Conservation (phyloP, 306 rosid genomes). For the Begonia loranthoides region DNA sequence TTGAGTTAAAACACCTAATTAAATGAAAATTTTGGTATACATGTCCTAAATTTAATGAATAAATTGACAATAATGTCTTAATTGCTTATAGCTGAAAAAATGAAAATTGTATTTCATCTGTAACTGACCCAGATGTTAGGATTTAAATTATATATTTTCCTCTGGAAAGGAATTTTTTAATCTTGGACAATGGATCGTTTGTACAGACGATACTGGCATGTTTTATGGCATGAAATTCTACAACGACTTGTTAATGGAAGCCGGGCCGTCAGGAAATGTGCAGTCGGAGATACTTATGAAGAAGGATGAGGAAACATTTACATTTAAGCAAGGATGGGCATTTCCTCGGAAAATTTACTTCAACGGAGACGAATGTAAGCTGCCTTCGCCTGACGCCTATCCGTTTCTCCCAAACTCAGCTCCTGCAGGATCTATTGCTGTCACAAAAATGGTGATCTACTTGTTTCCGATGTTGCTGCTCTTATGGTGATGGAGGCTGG, state of each 20-base stretch:
- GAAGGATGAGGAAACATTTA: conserved; percentile 60
- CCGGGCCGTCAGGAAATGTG: conserved; percentile 76
- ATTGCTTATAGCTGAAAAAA: too few relatives aligned
- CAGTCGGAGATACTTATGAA: conserved; percentile 75
- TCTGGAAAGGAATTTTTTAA: conserved; percentile 2
- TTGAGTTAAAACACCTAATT: too few relatives aligned
- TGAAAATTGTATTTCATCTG: background rate
- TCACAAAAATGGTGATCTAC: conserved; percentile 13
- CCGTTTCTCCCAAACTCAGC: conserved; percentile 77
- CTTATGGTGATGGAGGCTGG: conserved; percentile 12
- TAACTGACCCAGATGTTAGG: background rate
- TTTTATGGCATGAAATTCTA: conserved; percentile 83
- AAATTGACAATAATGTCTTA: too few relatives aligned
- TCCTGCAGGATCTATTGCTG: conserved; percentile 8
- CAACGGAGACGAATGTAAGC: conserved; percentile 85
- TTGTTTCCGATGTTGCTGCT: conserved; percentile 22
- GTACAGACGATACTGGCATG: conserved; percentile 93
- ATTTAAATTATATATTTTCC: too few relatives aligned
- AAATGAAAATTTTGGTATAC: too few relatives aligned
- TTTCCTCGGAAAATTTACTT: conserved; percentile 89
- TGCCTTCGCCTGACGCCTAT: conserved; percentile 79
- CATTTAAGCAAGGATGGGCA: conserved; percentile 87
- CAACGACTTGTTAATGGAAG: conserved; percentile 82
- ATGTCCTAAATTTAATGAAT: too few relatives aligned
- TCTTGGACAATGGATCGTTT: conserved; percentile 3